Base-by-base conservation (phyloP, 2,329 filamentous ascomycete genomes). In the Hymenoscyphus repandus region DNA sequence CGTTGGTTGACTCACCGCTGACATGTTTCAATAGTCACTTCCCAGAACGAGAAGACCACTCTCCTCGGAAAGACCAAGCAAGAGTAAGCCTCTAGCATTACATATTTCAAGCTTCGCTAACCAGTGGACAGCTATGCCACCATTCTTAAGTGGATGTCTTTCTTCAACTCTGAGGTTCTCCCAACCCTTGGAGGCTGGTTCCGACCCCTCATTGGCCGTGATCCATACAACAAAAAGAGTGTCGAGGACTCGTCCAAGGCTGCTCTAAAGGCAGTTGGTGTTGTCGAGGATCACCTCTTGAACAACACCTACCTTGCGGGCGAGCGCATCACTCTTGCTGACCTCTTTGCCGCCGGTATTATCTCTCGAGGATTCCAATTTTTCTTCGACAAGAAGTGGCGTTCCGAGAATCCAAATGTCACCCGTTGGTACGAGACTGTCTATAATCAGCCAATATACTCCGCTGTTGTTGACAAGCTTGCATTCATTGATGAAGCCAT, bases 31-130 rank as follows among this genome's bases (percentile, higher is more conserved):
- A 40, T 69, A 97, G 93, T 99, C 71, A 90, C 93, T 67, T 97
- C 93, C 65, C 93, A 99, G 79, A 99, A 99, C 74, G 93, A 97
- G 86, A 97, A 97, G 87, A 99, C 93, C 66, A 95, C 90, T 64
- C 90, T 99, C 62, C 85, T 99, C 66, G 93, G 93, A 70, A 97
- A 97, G 86, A 99, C 91, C 77, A 99, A 99, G 87, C 92, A 99
- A 80, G 93, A 99, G 84, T 90, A 76, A 48, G 53, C 33, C 47
- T n/a, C 39, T 22, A 31, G n/a, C 9, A 10, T 22, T n/a, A 51
- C 41, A 17, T 44, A 18, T 17, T 33, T 6, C 9, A 7, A 45
- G 15, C 12, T 33, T 38, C 20, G 13, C 68, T 69, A 56, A 70
- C 41, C 39, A 20, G 12, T 2, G 27, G 15, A 15, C 58, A 83